Evolutionary conservation across 805 yeast species (phyloP).

Genomic region (Sporopachydermia quercuum): DNA sequence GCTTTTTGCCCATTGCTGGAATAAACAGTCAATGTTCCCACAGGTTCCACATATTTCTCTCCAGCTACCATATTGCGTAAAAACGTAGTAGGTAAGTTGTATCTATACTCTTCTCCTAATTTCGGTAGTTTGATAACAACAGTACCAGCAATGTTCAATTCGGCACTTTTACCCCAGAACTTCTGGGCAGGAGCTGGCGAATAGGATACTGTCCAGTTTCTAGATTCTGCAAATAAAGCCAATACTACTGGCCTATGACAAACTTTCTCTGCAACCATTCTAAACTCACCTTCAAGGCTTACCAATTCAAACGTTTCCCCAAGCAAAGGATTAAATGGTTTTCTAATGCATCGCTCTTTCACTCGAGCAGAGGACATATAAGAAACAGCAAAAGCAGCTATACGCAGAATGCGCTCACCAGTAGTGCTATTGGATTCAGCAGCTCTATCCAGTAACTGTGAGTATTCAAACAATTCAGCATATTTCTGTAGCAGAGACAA

Average conservation of each 20-base stretch:
- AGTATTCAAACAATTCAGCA: slow-evolving; percentile 69
- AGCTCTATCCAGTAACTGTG: slow-evolving; percentile 51
- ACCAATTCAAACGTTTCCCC: slow-evolving; percentile 91
- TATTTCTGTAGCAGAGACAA: slow-evolving; percentile 65
- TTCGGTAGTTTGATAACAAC: slow-evolving; percentile 39
- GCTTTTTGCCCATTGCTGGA: slow-evolving; percentile 61
- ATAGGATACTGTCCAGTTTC: slow-evolving; percentile 42
- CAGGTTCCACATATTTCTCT: slow-evolving; percentile 85
- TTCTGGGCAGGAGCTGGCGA: slow-evolving; percentile 61
- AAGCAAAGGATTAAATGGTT: slow-evolving; percentile 87
- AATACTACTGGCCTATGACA: slow-evolving; percentile 76
- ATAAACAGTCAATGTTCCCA: slow-evolving; percentile 46
- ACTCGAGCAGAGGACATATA: slow-evolving; percentile 55
- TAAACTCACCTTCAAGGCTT: slow-evolving; percentile 63
- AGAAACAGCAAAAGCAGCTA: slow-evolving; percentile 76
- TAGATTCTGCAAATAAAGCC: slow-evolving; percentile 65
- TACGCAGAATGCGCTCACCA: slow-evolving; percentile 44
- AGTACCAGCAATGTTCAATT: slow-evolving; percentile 62
- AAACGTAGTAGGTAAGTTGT: slow-evolving; percentile 73
- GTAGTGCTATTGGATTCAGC: slow-evolving; percentile 27
- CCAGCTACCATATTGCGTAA: slow-evolving; percentile 86
- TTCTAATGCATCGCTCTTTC: slow-evolving; percentile 63
- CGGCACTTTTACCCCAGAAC: slow-evolving; percentile 91
- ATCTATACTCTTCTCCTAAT: slow-evolving; percentile 61
- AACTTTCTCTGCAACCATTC: slow-evolving; percentile 76